phyloP scores from a whole-genome alignment of 2,329 filamentous ascomycete genomes.

The Trichoderma brevicompactum region DNA sequence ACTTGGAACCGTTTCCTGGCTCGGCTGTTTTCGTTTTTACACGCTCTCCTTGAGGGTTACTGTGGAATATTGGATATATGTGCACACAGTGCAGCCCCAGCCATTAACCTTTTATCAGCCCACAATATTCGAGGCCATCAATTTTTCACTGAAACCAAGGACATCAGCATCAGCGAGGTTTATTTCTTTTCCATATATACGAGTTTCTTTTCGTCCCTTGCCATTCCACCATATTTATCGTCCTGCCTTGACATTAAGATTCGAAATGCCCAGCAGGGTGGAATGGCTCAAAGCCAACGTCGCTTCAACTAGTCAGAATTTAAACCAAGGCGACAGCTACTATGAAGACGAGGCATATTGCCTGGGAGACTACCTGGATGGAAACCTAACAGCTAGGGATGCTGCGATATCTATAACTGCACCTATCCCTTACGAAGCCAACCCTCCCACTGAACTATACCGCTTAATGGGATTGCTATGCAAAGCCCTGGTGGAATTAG shows the following conservation, averaged over 20 bases:
- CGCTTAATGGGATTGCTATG: constrained; percentile 11
- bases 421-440: neutral
- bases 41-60: neutral
- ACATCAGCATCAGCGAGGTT: neutral
- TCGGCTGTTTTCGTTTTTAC: too few species aligned
- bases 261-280: neutral
- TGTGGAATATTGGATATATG: neutral
- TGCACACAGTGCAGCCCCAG: neutral
- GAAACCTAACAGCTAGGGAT: neutral
- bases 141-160: neutral
- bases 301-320: neutral
- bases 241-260: neutral
- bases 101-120: neutral
- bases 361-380: constrained; percentile 2
- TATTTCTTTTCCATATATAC: neutral
- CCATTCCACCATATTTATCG: too few species aligned
- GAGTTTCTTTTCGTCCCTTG: too few species aligned
- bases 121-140: too few species aligned
- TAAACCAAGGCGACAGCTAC: neutral
- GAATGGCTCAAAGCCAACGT: constrained; percentile 10
- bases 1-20: neutral
- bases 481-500: constrained; percentile 6
- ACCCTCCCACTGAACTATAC: constrained; percentile 1
- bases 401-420: neutral
- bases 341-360: neutral